Percentiles rank a stretch among this genome's conserved stretches.
These are phyloP conservation scores for Asterionellopsis glacialis DNA, from an alignment of 108 stramenopile genomes.

Conservation along the genomic window DNA sequence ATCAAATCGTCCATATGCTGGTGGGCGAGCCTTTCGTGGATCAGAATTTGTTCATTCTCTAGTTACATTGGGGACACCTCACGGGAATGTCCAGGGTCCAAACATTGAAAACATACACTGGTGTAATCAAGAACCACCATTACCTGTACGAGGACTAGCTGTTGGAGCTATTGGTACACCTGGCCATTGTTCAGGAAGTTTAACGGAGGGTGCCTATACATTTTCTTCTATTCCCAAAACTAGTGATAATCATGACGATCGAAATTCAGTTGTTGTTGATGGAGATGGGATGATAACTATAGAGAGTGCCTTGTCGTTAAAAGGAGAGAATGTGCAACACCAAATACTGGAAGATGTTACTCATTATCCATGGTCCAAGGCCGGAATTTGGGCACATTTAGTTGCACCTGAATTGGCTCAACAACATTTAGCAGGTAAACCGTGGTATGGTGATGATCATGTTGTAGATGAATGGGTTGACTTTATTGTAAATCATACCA, in stretches of 20 bases:
- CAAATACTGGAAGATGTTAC: constrained; percentile 38
- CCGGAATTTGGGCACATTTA: constrained; percentile 30
- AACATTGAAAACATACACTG: constrained; percentile 62
- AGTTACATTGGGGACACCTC: too few species aligned
- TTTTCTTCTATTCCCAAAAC: constrained; percentile 37
- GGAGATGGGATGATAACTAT: constrained; percentile 75
- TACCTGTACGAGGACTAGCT: constrained; percentile 39
- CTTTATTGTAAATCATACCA: constrained; percentile 8
- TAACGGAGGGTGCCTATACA: constrained; percentile 57
- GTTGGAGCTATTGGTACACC: constrained; percentile 61
- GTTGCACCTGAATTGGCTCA: constrained; percentile 58
- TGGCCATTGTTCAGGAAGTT: constrained; percentile 46
- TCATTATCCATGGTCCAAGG: constrained; percentile 64
- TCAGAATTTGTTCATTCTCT: too few species aligned
- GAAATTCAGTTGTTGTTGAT: constrained; percentile 47
- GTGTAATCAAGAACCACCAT: constrained; percentile 41
- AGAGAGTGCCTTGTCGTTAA: constrained; percentile 37
- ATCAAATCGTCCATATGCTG: constrained; percentile 15
- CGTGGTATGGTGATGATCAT: constrained; percentile 64
- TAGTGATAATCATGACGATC: too few species aligned
- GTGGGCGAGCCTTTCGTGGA: too few species aligned
- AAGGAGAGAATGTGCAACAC: constrained; percentile 35
- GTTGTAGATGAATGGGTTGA: constrained; percentile 54
- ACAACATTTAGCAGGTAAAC: constrained; percentile 34
- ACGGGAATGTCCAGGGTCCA: constrained; percentile 24